Base-by-base conservation (phyloP, 495 filamentous ascomycete genomes). In the Trichodelitschia bisporula region DNA sequence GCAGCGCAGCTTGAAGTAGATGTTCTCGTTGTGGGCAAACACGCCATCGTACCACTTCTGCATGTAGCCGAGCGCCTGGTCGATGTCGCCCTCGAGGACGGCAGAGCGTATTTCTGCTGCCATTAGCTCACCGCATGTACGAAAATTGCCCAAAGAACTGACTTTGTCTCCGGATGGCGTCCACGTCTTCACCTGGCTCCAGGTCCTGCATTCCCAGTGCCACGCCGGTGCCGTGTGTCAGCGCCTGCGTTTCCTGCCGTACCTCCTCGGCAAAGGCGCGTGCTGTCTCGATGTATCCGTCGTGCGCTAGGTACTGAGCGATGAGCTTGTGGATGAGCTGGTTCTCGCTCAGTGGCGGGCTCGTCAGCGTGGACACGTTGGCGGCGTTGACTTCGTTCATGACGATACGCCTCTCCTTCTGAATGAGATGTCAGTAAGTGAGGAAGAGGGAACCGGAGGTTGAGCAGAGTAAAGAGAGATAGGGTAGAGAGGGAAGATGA, bases 221-320 rank as follows among this genome's bases (percentile, higher is more conserved):
- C 11, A 56, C 50, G 33, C 63, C 62, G 29, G 62, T 55, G 31
- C 61, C 59, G 4, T 71, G 64, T 35, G 53, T 51, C 35, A 24
- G 6, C 14, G 29, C 29, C 18, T 31, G 4, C 10, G 69, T 66
- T 46, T 90, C 82, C 12, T 57, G 55, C 20, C 67, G 66, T 3
- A 90, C 69, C 45, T 95, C 89, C 43, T 73, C 62, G 4, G 75
- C 69, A 51, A 99, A 95, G 0, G 76, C 79, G 36, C 69, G 65
- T 11, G 83, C 80, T 4, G 86, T 90, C 35, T 92, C 84, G n/a
- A 93, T 70, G 39, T 92, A 95, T 33, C 86, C 89, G 46, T 95
- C 89, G 42, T 93, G 86, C 21, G 78, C 76, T 4, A 99, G 58
- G 40, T 83, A 91, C 49, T 93, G 83, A 8, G 79, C 62, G 12